Percentiles rank a stretch among this genome's conserved stretches.
These are phyloP conservation scores for Vaccinium darrowii DNA, from an alignment of 148 eudicot species.

Conservation along the genomic window DNA sequence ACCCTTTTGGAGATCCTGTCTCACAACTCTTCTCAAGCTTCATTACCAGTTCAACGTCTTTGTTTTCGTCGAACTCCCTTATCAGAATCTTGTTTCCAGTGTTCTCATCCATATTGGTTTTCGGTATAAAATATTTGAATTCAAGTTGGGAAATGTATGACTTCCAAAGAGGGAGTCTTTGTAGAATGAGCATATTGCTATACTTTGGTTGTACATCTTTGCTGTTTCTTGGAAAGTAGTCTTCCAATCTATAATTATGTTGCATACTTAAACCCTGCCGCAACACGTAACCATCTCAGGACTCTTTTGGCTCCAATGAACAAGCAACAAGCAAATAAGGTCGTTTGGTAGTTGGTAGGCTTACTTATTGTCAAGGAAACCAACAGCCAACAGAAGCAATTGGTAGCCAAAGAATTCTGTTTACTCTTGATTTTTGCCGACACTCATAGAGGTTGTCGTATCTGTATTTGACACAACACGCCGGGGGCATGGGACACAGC, in stretches of 20 bases:
- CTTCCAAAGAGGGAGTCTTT: neutral
- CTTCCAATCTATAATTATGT: conserved; percentile 4
- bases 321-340: neutral
- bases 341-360: neutral
- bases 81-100: conserved; percentile 6
- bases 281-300: neutral
- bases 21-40: conserved; percentile 21
- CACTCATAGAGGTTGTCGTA: too few relatives aligned
- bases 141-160: neutral
- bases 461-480: too few relatives aligned
- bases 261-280: neutral
- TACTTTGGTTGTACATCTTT: neutral
- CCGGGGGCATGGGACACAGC: too few relatives aligned
- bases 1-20: conserved; percentile 5
- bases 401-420: too few relatives aligned
- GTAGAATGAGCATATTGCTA: neutral
- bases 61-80: conserved; percentile 20
- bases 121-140: neutral
- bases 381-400: too few relatives aligned
- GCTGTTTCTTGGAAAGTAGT: conserved; percentile 1
- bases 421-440: neutral
- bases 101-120: neutral
- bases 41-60: neutral
- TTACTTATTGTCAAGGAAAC: too few relatives aligned
- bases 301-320: neutral